Evolutionary conservation across 2,329 filamentous ascomycete genomes (phyloP), one percentile per base, ranked within the genome.

Genomic region (Beauveria pseudobassiana): DNA sequence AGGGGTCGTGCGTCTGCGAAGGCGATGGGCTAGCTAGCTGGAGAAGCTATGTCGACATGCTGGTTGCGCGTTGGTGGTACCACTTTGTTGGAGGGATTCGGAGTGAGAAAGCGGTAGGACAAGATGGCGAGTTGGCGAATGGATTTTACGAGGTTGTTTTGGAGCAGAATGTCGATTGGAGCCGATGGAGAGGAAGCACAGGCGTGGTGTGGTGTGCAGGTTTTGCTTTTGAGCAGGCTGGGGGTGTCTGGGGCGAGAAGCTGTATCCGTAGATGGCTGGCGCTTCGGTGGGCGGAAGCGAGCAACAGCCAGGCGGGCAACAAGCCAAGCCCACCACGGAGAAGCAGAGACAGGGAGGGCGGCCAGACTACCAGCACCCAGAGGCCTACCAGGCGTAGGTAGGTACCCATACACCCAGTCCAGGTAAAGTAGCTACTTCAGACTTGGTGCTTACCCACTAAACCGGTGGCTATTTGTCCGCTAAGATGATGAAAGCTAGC

Each of bases 41-140:
- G 30, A 54, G 30, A 42, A 43, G 42, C 59, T 61, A 54, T 28
- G 50, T 61, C 42, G 59, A 54, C 59, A 61, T 61, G 59, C 50
- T 54, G 48, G 58, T 50, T 50, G 49, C 45, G 28, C 10, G 42
- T 3, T 26, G 50, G 14, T 7, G 22, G 30, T 16, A 49, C 12
- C 22, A 30, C 26, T 26, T 50, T 16, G 48, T 42, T 24, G 43
- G 43, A 38, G 50, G 40, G 38, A 14, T 48, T 26, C n/a, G n/a
- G n/a, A 14, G 30, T 2, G 18, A 48, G 22, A 26, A 20, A 43
- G 40, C 42, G 40, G 22, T 12, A n/a, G 38, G 20, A 26, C 22
- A 20, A 30, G 22, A 16, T 10, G 26, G 16, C 20, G 30, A 49
- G 8, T 58, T 20, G 30, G 28, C 45, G 10, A n/a, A 34, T 3